Evolutionary conservation across 768 basidiomycete genomes (phyloP), one percentile per base, ranked within the genome.

Genomic region (Suillus spraguei): DNA sequence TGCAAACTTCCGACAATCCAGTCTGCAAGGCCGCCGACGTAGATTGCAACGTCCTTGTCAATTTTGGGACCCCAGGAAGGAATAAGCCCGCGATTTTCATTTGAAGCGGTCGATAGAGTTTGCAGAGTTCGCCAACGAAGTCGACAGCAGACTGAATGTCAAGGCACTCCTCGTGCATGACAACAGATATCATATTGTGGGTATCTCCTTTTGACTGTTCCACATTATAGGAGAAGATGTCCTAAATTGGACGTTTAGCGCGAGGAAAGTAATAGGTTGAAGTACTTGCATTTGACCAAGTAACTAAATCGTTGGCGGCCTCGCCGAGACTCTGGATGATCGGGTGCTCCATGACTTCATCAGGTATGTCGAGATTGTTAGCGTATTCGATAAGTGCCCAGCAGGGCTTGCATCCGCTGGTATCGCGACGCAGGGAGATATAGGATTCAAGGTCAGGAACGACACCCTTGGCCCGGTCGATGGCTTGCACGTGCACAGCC

Each of bases 301-400:
- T 88, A 67, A 93, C 90, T 62, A 93, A 81, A 72, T 93, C 92
- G 65, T 93, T 93, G 44, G 90, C 81, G 16, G 89, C 88, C 75
- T 93, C 88, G 39, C 87, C 88, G 32, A 94, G 81, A 67, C 80
- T 83, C 60, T 77, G 80, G 61, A 94, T 80, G 60, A 85, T 75
- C 22, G 89, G 89, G 69, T 93, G 87, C 17, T 90, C 85, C 85
- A 92, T 90, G 61, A 93, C 90, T 69, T 88, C 87, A 72, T 92
- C 90, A 2, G 92, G 92, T 60, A 94, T 85, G 69, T 89, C 80
- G 53, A 94, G 84, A 71, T 91, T 85, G 71, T 89, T 84, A 32
- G 91, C 89, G 67, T 90, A 93, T 81, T 93, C 91, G 69, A 93
- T 90, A 65, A 93, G 81, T 16, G 85, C 91, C 85, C 89, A 94